These are phyloP conservation scores for Schizothecium vesticola DNA, from an alignment of 495 filamentous ascomycete species.

Conservation along the genomic window DNA sequence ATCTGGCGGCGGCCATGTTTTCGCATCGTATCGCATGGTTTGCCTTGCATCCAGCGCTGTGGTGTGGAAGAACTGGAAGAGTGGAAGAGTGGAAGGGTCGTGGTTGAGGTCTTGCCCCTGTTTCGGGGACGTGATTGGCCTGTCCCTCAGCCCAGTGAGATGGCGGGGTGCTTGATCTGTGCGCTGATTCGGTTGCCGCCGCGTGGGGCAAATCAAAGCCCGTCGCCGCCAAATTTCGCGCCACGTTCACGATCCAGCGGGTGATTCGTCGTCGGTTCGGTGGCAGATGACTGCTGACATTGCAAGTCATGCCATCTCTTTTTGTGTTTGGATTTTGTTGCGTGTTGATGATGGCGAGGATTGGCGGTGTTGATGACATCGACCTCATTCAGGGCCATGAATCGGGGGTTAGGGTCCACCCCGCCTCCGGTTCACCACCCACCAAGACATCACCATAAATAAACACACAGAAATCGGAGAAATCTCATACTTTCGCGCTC, in stretches of 20 bases:
- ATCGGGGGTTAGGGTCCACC: not conserved
- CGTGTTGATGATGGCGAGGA: too few species aligned
- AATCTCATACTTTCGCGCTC: not conserved
- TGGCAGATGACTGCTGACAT: not conserved
- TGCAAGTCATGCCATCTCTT: not conserved
- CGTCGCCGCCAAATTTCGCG: not conserved
- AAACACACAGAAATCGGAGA: not conserved
- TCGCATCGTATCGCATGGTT: not conserved
- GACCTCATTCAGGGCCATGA: not conserved
- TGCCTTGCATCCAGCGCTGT: not conserved
- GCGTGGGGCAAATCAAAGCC: conserved; percentile 13
- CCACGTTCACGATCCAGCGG: not conserved
- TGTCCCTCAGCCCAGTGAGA: conserved; percentile 8
- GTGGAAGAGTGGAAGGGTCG: not conserved
- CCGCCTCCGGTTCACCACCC: not conserved
- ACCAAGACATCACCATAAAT: not conserved
- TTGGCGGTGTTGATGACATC: not conserved
- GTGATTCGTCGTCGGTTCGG: not conserved
- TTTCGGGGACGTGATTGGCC: conserved; percentile 7
- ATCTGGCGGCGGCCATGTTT: not conserved
- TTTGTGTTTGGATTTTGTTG: not conserved
- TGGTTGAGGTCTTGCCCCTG: not conserved
- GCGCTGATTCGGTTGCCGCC: conserved; percentile 17
- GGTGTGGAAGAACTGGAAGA: not conserved
- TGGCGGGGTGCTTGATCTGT: not conserved